These are phyloP conservation scores for Carex arenaria DNA, from an alignment of 202 grass and related monocot genomes.

Conservation along the genomic window DNA sequence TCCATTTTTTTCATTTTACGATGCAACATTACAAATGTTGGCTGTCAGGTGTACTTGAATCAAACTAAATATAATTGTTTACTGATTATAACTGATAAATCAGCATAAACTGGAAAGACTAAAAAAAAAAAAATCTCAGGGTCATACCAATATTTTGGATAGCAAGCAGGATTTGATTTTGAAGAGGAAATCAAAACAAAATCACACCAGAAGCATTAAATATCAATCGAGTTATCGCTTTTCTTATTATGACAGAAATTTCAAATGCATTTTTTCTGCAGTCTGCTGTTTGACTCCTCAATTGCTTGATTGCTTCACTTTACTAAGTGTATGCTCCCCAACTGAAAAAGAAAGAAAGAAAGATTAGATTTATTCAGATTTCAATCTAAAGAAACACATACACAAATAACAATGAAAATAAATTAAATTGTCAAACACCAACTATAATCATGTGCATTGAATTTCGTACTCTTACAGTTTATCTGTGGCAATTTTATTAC, in stretches of 20 bases:
- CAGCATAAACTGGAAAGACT: not conserved
- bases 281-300: not conserved
- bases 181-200: not conserved
- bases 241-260: not conserved
- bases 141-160: constrained; percentile 45
- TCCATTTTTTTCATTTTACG: not conserved
- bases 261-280: not conserved
- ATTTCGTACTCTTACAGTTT: too few relatives aligned
- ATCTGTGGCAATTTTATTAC: too few relatives aligned
- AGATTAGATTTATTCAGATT: not conserved
- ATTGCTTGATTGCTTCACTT: not conserved
- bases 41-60: too few relatives aligned
- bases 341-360: not conserved
- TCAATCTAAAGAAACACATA: too few relatives aligned
- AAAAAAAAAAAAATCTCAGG: not conserved
- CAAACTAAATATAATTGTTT: not conserved
- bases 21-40: too few relatives aligned
- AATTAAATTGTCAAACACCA: too few relatives aligned
- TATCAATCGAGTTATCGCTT: not conserved
- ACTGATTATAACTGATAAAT: not conserved
- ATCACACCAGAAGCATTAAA: not conserved
- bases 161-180: constrained; percentile 35
- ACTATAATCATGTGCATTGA: too few relatives aligned
- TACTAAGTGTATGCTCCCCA: not conserved
- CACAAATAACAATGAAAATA: too few relatives aligned